phyloP scores from a whole-genome alignment of 2,329 filamentous ascomycete genomes.

The Neoarthrinium moseri region DNA sequence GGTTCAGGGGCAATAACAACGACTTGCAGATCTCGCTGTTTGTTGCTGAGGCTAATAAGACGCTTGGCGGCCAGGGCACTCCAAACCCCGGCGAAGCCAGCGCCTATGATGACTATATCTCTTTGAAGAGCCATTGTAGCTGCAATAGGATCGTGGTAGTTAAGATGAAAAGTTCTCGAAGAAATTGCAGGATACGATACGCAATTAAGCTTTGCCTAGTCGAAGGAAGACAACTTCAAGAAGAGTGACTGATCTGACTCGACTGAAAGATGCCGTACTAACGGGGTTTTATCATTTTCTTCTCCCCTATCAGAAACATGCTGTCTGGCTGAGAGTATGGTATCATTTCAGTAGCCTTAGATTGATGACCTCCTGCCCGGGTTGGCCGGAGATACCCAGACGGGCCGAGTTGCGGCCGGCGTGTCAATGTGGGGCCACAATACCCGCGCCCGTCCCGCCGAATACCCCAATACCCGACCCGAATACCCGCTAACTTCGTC shows the following conservation, averaged over 20 bases:
- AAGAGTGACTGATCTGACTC: no score
- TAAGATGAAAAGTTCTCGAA: background rate
- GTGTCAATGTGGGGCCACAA: background rate
- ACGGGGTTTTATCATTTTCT: no score
- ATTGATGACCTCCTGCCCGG: background rate
- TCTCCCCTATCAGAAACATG: no score
- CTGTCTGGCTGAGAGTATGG: no score
- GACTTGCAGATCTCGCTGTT: slow-evolving; percentile 23
- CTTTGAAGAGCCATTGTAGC: background rate
- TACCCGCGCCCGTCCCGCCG: background rate
- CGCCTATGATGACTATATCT: slow-evolving; percentile 21
- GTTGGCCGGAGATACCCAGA: background rate
- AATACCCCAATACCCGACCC: slow-evolving; percentile 1
- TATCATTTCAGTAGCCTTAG: no score
- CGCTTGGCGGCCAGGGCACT: slow-evolving; percentile 34
- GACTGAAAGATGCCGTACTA: no score
- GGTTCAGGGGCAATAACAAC: slow-evolving; percentile 31
- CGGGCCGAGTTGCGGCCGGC: slow-evolving; percentile 1
- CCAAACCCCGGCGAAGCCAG: slow-evolving; percentile 36
- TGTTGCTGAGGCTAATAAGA: slow-evolving; percentile 22
- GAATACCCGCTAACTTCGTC: slow-evolving; percentile 2
- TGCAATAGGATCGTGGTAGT: background rate
- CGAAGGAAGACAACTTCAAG: no score
- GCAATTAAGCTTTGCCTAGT: no score
- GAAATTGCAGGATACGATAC: background rate